These are phyloP conservation scores for Candida awuae DNA, from an alignment of 805 yeast species.

Conservation along the genomic window DNA sequence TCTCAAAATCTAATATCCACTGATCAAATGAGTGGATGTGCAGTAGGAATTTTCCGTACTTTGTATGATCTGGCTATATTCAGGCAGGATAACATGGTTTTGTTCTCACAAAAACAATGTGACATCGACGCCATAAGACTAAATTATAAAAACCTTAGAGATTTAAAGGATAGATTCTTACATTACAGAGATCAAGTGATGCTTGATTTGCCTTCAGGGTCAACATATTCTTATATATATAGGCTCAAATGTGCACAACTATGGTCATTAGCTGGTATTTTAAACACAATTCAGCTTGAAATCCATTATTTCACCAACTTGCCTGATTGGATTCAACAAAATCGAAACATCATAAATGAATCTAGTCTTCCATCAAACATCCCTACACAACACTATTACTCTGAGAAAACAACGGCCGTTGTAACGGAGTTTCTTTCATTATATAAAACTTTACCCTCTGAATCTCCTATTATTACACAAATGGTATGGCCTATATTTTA, in stretches of 20 bases:
- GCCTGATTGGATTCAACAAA: conserved; percentile 1
- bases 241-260: conserved; percentile 48
- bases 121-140: neutral
- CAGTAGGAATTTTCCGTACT: conserved; percentile 46
- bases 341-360: neutral
- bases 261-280: conserved; percentile 38
- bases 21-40: conserved; percentile 51
- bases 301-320: conserved; percentile 7
- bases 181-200: conserved; percentile 43
- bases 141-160: conserved; percentile 2
- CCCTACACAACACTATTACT: conserved; percentile 13
- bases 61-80: conserved; percentile 18
- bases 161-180: conserved; percentile 15
- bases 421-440: conserved; percentile 40
- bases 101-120: conserved; percentile 3
- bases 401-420: conserved; percentile 25
- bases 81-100: conserved; percentile 1
- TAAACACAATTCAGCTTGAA: conserved; percentile 8
- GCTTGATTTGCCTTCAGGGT: conserved; percentile 17
- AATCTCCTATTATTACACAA: conserved; percentile 45
- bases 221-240: conserved; percentile 29
- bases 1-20: conserved; percentile 37
- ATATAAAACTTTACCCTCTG: conserved; percentile 38
- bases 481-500: conserved; percentile 59
- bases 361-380: conserved; percentile 9